Percentiles rank a stretch among this genome's conserved stretches.
These are phyloP conservation scores for Chlamydomonas schloesseri DNA, from an alignment of 139 green algal genomes.

Conservation along the genomic window DNA sequence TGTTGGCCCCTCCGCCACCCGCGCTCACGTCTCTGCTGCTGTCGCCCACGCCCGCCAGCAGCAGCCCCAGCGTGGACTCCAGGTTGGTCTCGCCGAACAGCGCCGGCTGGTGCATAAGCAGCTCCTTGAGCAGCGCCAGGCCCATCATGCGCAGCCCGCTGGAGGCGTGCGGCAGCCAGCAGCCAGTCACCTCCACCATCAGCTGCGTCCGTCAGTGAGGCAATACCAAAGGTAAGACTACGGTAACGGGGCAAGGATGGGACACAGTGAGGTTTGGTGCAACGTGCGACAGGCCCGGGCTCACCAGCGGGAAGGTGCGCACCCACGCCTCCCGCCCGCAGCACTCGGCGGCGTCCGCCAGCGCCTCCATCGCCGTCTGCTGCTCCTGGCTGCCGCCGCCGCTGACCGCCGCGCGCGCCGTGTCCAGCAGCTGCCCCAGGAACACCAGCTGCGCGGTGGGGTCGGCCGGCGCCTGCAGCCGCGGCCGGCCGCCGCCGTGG, in stretches of 20 bases:
- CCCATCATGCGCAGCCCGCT: not conserved
- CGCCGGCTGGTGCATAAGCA: slow-evolving; percentile 9
- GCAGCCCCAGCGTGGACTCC: not conserved
- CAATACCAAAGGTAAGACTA: too few species aligned
- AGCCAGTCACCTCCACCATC: slow-evolving; percentile 27
- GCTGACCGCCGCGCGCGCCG: slow-evolving; percentile 3
- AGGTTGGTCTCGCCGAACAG: slow-evolving; percentile 43
- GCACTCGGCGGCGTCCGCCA: not conserved
- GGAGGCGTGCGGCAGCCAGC: not conserved
- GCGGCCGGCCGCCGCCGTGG: not conserved
- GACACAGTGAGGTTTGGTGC: too few species aligned
- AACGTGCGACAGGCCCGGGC: not conserved
- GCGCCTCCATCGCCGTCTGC: slow-evolving; percentile 6
- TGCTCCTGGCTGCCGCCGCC: not conserved
- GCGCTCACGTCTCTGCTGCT: not conserved
- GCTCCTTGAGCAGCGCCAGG: slow-evolving; percentile 14
- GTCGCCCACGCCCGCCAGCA: slow-evolving; percentile 25
- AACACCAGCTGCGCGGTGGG: not conserved
- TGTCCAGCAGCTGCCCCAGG: slow-evolving; percentile 25
- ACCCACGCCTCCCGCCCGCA: slow-evolving; percentile 23
- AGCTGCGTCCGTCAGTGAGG: not conserved
- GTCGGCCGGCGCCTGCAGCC: not conserved
- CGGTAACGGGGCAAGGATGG: too few species aligned
- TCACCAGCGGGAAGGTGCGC: slow-evolving; percentile 33
- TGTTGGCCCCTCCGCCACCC: too few species aligned